Evolutionary conservation across 257 asterid species (phyloP).

Genomic region (Penstemon eatonii): DNA sequence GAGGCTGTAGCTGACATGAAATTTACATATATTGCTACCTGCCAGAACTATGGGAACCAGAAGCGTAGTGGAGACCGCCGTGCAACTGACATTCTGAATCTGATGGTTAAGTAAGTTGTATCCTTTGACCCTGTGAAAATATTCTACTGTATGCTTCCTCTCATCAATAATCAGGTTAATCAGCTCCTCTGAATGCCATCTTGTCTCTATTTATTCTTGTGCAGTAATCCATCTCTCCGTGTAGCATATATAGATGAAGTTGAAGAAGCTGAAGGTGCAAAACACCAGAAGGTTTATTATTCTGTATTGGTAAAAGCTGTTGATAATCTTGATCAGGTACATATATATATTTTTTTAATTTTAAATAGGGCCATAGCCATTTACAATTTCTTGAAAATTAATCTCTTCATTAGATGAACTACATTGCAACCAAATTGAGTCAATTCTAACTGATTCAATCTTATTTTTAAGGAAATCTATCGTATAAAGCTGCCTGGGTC

Average conservation of each 20-base stretch:
- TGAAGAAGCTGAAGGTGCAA: constrained; percentile 58
- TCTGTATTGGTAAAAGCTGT: constrained; percentile 63
- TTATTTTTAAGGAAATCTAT: constrained; percentile 40
- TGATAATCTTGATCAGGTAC: constrained; percentile 62
- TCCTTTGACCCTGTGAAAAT: background rate
- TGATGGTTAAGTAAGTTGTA: constrained; percentile 54
- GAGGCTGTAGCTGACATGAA: constrained; percentile 92
- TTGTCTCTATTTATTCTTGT: background rate
- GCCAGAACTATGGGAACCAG: constrained; percentile 87
- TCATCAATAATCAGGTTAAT: background rate
- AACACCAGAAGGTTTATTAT: constrained; percentile 54
- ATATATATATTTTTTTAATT: background rate
- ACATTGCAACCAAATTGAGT: background rate
- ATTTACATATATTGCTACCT: constrained; percentile 83
- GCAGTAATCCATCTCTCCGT: constrained; percentile 76
- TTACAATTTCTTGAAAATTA: too few relatives aligned
- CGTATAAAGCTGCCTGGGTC: constrained; percentile 93
- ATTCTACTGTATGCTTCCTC: background rate
- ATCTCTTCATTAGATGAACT: too few relatives aligned
- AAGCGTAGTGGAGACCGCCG: constrained; percentile 85
- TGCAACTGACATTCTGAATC: constrained; percentile 66
- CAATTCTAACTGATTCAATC: background rate
- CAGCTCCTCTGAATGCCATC: background rate
- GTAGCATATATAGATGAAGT: constrained; percentile 91
- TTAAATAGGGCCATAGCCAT: background rate